Percentiles rank a stretch among this genome's conserved stretches.
Conservation (phyloP, 352 stramenopile genomes). For the Thalassiosira hispida region DNA sequence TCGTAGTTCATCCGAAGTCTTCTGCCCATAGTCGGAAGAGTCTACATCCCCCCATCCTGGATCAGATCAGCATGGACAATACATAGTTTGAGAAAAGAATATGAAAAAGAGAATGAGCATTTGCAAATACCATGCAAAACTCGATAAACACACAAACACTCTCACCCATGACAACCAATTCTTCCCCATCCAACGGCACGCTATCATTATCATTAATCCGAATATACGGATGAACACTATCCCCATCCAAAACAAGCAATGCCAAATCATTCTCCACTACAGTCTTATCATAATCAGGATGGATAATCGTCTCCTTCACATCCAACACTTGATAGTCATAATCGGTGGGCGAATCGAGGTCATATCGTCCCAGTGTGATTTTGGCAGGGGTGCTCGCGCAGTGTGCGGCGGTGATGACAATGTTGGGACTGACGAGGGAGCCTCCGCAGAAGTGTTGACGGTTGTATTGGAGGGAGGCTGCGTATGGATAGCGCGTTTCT, state of each 20-base stretch:
- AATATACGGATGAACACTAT: slow-evolving; percentile 32
- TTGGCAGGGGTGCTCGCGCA: slow-evolving; percentile 13
- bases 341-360: slow-evolving; percentile 25
- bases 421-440: slow-evolving; percentile 35
- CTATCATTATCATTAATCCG: slow-evolving; percentile 26
- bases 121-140: neutral
- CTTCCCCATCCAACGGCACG: slow-evolving; percentile 24
- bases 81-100: neutral
- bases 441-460: slow-evolving; percentile 40
- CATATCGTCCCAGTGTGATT: slow-evolving; percentile 29
- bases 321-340: slow-evolving; percentile 33
- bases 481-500: slow-evolving; percentile 35
- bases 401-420: slow-evolving; percentile 47
- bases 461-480: slow-evolving; percentile 42
- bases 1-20: slow-evolving; percentile 20
- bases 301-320: slow-evolving; percentile 15
- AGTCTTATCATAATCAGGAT: slow-evolving; percentile 42
- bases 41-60: slow-evolving; percentile 49
- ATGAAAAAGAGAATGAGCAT: too few relatives aligned
- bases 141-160: neutral
- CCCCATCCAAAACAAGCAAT: slow-evolving; percentile 26
- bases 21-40: slow-evolving; percentile 9
- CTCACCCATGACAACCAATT: slow-evolving; percentile 32
- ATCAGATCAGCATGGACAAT: neutral
- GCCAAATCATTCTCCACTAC: slow-evolving; percentile 40